Conservation (phyloP, 805 yeast species). For the Nematodospora valgi region DNA sequence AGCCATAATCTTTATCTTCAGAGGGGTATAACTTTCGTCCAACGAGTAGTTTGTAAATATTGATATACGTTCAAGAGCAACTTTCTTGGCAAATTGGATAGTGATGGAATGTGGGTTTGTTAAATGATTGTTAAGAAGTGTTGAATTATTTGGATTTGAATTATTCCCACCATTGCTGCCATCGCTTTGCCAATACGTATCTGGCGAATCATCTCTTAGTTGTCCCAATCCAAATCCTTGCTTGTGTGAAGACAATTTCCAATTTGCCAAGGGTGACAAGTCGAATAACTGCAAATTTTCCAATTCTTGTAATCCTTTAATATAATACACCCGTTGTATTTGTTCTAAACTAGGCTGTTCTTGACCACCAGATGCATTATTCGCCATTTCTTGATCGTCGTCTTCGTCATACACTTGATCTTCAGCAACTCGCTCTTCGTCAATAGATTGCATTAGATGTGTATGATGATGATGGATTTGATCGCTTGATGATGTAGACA, state of each 20-base stretch:
- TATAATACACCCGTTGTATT: constrained; percentile 36
- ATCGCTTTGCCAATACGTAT: constrained; percentile 90
- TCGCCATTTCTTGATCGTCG: constrained; percentile 4
- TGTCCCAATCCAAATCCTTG: constrained; percentile 69
- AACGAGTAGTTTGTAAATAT: constrained; percentile 64
- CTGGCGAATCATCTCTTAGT: constrained; percentile 69
- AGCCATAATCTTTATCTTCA: constrained; percentile 57
- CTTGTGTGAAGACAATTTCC: constrained; percentile 79
- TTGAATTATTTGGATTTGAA: constrained; percentile 78
- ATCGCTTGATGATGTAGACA: constrained; percentile 2
- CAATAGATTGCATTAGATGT: constrained; percentile 5
- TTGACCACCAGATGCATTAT: constrained; percentile 2
- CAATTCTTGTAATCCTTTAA: constrained; percentile 50
- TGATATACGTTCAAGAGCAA: constrained; percentile 63
- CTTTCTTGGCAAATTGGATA: constrained; percentile 75
- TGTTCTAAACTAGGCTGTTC: constrained; percentile 38
- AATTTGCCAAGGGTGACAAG: constrained; percentile 74
- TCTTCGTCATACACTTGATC: constrained; percentile 11
- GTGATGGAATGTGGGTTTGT: constrained; percentile 80
- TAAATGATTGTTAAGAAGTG: constrained; percentile 59
- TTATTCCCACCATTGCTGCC: constrained; percentile 47
- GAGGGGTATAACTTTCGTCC: constrained; percentile 94
- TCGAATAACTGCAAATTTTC: constrained; percentile 64
- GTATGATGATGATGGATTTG: constrained; percentile 1
- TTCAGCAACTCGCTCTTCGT: constrained; percentile 12